Evolutionary conservation across 2,329 filamentous ascomycete genomes (phyloP).

Genomic region (Epichloe brachyelytri): DNA sequence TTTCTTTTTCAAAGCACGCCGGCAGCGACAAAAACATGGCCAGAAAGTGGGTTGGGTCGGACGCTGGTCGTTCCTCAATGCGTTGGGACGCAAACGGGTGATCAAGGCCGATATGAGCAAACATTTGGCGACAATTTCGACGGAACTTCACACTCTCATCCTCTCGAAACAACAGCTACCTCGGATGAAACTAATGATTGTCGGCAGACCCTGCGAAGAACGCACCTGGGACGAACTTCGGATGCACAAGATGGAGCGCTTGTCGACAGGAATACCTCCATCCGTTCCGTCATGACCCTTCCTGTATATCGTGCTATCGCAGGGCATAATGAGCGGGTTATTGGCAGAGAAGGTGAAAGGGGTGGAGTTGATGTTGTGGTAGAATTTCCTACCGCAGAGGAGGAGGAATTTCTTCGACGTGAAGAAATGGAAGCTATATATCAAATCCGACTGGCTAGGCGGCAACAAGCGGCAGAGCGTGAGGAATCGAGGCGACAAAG

Average conservation of each 20-base stretch:
- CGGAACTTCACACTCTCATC: slow-evolving; percentile 11
- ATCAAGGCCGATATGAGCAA: slow-evolving; percentile 17
- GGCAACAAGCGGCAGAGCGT: slow-evolving; percentile 62
- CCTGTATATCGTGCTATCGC: slow-evolving; percentile 69
- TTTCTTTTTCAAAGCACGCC: background rate
- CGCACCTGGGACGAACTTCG: slow-evolving; percentile 12
- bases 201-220: slow-evolving; percentile 1
- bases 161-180: slow-evolving; percentile 11
- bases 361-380: slow-evolving; percentile 84
- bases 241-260: slow-evolving; percentile 19
- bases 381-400: slow-evolving; percentile 68
- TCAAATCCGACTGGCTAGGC: slow-evolving; percentile 69
- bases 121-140: slow-evolving; percentile 18
- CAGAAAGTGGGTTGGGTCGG: background rate
- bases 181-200: slow-evolving; percentile 4
- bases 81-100: slow-evolving; percentile 9
- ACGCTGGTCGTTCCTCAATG: background rate
- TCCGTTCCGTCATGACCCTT: slow-evolving; percentile 89
- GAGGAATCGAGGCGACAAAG: slow-evolving; percentile 60
- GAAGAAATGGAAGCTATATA: slow-evolving; percentile 89
- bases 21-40: background rate
- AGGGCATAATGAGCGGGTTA: slow-evolving; percentile 63
- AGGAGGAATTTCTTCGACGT: slow-evolving; percentile 66
- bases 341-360: slow-evolving; percentile 82
- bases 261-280: slow-evolving; percentile 71